Base-by-base conservation (phyloP, 164 flowering plant genomes). In the Sextonia rubra region DNA sequence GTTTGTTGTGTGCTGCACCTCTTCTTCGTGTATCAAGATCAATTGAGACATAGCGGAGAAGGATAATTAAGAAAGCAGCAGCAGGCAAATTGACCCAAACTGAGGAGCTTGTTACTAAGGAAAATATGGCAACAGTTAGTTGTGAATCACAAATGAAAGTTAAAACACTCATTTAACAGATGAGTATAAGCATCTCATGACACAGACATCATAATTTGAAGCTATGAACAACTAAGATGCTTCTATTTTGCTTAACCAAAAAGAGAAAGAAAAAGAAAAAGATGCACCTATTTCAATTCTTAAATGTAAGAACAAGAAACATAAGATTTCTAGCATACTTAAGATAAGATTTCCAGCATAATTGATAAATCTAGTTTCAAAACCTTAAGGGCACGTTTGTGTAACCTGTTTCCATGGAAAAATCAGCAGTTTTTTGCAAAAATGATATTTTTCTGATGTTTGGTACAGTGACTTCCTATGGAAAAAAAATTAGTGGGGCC, bases 51-150 rank as follows among this genome's bases (percentile, higher is more conserved):
- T 96, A 96, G 17, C 99, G 95, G 44, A 93, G 78, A 71, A 86
- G 71, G 64, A 96, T 71, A 65, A 96, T 84, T 66, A 96, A 80
- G 74, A 77, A 77, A 75, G 82, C 82, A 60, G 85, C 85, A 75
- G 82, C 85, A 71, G 99, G 99, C 80, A 96, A 79, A 84, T 96
- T 96, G 78, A 93, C 82, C 86, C 84, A 89, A 61, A 96, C 99
- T 24, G 98, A 90, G 68, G 98, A 85, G 83, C 99, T 96, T 68
- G 98, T 96, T 81, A 96, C 99, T 96, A 88, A 68, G 73, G 78
- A 79, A 68, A 60, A 29, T n/a, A 65, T 25, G 71, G 60, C 47
- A 64, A 82, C 27, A 64, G 27, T 68, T 47, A 68, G 60, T 29
- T 25, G 26, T 25, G 49, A 66, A 5, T 22, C 25, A 30, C 48